A percentile compares a stretch with the other conserved stretches of the same genome.
Conservation (phyloP, 768 basidiomycete genomes). For the Suillus tomentosus region DNA sequence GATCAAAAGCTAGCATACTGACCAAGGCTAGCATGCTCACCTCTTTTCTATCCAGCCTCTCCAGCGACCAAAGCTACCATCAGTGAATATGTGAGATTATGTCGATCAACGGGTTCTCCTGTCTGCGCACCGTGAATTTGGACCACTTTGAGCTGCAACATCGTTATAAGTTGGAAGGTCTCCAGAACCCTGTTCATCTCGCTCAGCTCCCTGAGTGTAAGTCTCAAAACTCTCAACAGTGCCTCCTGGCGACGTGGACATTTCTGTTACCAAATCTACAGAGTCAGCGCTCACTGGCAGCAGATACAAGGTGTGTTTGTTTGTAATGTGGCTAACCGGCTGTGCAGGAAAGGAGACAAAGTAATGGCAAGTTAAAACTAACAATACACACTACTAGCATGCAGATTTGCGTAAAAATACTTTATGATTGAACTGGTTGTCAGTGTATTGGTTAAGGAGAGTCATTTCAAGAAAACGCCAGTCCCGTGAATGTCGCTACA, state of each 20-base stretch:
- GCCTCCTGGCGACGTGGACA: conserved; percentile 9
- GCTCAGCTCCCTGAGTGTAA: conserved; percentile 38
- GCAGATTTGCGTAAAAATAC: not conserved
- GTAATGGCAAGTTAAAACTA: not conserved
- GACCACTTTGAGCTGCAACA: conserved; percentile 72
- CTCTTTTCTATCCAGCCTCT: conserved; percentile 88
- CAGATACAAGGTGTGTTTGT: not conserved
- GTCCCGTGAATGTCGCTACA: conserved; percentile 59
- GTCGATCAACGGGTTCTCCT: conserved; percentile 1
- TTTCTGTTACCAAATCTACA: not conserved
- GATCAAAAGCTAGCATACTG: conserved; percentile 11
- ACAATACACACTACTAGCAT: not conserved
- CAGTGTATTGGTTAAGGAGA: not conserved
- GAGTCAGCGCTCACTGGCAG: not conserved
- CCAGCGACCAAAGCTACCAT: conserved; percentile 78
- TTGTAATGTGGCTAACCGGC: not conserved
- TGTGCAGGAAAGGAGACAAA: not conserved
- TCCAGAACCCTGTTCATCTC: conserved; percentile 46
- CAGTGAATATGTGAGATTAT: conserved; percentile 14
- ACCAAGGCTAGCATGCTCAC: conserved; percentile 35
- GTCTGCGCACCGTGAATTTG: conserved; percentile 71
- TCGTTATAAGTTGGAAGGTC: conserved; percentile 80
- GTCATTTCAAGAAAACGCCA: conserved; percentile 48
- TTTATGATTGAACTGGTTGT: not conserved
- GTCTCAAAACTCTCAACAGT: conserved; percentile 27